Percentiles rank a stretch among this genome's conserved stretches.
Conservation (phyloP, 257 asterid species). For the Ehretia macrophylla region DNA sequence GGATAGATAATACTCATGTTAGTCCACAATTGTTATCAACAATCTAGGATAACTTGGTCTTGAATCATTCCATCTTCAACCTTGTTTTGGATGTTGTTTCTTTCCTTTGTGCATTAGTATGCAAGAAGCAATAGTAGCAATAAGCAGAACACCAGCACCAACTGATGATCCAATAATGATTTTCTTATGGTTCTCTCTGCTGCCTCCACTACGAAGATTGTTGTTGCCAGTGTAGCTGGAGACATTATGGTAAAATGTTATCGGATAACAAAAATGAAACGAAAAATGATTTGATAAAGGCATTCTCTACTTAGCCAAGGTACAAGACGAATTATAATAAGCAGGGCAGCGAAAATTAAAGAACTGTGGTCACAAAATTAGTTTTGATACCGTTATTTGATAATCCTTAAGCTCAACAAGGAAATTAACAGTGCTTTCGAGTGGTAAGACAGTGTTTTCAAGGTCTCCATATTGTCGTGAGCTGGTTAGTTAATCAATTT, state of each 20-base stretch:
- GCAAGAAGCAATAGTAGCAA: slow-evolving; percentile 61
- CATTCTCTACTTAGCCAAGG: too few relatives aligned
- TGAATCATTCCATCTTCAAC: slow-evolving; percentile 26
- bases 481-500: too few relatives aligned
- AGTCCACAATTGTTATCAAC: slow-evolving; percentile 9
- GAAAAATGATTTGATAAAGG: slow-evolving; percentile 1
- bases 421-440: too few relatives aligned
- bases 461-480: too few relatives aligned
- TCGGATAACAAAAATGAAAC: slow-evolving; percentile 6
- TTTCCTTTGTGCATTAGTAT: slow-evolving; percentile 52
- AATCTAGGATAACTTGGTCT: slow-evolving; percentile 4
- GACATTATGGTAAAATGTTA: slow-evolving; percentile 4
- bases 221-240: slow-evolving; percentile 76
- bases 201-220: slow-evolving; percentile 48
- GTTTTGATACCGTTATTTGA: too few relatives aligned
- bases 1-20: slow-evolving; percentile 10
- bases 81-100: slow-evolving; percentile 42
- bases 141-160: slow-evolving; percentile 70
- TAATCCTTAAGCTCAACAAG: too few relatives aligned
- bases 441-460: too few relatives aligned
- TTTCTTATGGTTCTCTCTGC: slow-evolving; percentile 39
- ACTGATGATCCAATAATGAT: slow-evolving; percentile 74
- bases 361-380: too few relatives aligned
- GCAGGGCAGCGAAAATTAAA: too few relatives aligned
- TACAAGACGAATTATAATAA: too few relatives aligned